Base-by-base conservation (phyloP, 768 basidiomycete genomes). In the Gelatoporia subvermispora region DNA sequence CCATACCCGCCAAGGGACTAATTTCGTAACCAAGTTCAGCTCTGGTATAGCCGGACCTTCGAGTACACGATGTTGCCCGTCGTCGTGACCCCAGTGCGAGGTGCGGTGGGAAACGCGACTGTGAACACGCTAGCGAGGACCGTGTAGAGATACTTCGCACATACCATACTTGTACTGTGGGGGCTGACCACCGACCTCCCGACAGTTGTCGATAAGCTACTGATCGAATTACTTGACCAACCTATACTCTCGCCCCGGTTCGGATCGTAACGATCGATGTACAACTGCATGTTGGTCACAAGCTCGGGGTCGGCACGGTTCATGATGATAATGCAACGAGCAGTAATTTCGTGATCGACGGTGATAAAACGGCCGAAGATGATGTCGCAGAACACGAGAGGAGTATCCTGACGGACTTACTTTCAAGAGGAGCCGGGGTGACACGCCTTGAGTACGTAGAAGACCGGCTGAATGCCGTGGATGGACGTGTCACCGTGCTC, bases 341-440 rank as follows among this genome's bases (percentile, higher is more conserved):
- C 92, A 11, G 96, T 96, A 66, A 94, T 93, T 64, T 95, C 93
- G 45, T 93, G 88, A 62, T 97, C 93, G 55, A 97, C 89, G 16
- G 92, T 93, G 20, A 85, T 93, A 47, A 96, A 80, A 39, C 87
- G 84, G 41, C 96, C 96, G 57, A 93, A 93, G 59, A 99, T 93
- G 70, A 99, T 96, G 66, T 98, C 95, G 68, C 93, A 97, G 72
- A 85, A 98, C 92, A 99, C 93, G 51, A 92, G 73, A 22, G 98
- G 75, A 15, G 93, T 91, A 53, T 96, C 94, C 71, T 99, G 96
- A 51, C 95, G 85, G 39, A 88, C 95, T 96, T 96, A 99, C 64
- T 99, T 99, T 95, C 95, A 99, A 5, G 88, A 93, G 2, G 95
- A 98, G 65, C 97, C 94, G 74, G 98, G 98, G 64, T 87, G 93